Base-by-base conservation (phyloP, 2,329 filamentous ascomycete species). In the Fusarium concolor region DNA sequence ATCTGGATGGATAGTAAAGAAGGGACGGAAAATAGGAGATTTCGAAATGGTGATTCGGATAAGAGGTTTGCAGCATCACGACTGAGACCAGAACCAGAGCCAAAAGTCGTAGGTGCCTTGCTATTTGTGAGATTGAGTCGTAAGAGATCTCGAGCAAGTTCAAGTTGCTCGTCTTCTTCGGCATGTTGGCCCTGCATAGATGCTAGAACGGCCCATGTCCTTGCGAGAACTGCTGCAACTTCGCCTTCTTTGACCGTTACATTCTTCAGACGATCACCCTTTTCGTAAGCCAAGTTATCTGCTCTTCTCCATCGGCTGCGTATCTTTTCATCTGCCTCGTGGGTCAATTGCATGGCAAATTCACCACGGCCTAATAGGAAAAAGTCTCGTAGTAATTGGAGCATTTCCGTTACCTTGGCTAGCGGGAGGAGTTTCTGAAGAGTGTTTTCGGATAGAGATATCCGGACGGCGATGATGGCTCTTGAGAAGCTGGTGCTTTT, bases 361-460 rank as follows among this genome's bases (percentile, higher is more conserved):
- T 98, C 96, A 52, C 95, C 95, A 33, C 93, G 87, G 2, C 92
- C 91, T 1, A 99, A 85, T 4, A 99, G 85, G 70, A 97, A 93
- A 79, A 97, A 97, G 57, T 96, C 90, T 46, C 94, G 87, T 2
- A 97, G 84, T 10, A 97, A 83, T 28, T 89, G 87, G 15, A 98
- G 82, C 49, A 92, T 88, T 67, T 96, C 90, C 8, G 93, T 82
- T 6, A 97, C 93, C 71, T 88, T 91, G 12, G 87, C 84, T 8
- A 94, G 81, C 0, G 96, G 96, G 5, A 99, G 79, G 0, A 98
- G 84, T 73, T 92, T 90, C 52, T 95, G 93, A 5, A 98, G 82
- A 0, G 92, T 91, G 33, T 93, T 96, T 67, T 92, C 89, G 1
- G 95, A 97, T 12, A 98, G 83, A 0, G 92, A 95, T 4, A 92